Evolutionary conservation across 306 rosid species (phyloP), one percentile per base, ranked within the genome.

Genomic region (Astragalus glycyphyllos): DNA sequence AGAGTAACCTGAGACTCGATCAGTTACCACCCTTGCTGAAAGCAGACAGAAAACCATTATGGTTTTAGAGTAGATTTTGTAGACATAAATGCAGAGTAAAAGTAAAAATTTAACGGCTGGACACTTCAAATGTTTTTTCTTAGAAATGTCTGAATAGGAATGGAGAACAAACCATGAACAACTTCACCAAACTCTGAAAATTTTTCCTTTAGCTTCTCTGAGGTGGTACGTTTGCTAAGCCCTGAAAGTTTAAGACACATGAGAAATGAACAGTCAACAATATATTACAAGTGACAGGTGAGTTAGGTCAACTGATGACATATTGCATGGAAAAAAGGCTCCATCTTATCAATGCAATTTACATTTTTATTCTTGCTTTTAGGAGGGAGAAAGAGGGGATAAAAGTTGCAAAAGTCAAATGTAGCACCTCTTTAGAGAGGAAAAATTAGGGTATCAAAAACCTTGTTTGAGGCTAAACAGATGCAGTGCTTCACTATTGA

Each of bases 21-120:
- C 99, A 41, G 97, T 86, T 73, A 91, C 97, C 57, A 94, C 97
- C 63, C 91, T 85, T 9, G 99, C 99, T 94, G 87, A 45, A 80
- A 77, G 17, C 62, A 73, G 35, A 41, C 29, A 29, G 38, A 53
- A 37, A 46, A 51, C 32, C 56, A 29, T 62, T 5, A 47, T 8
- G 12, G 26, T 61, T 50, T 54, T 29, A 60, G 49, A 60, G 8
- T n/a, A 69, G 7, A 72, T 11, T 56, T 72, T 44, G 32, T 20
- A 48, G 38, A 66, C 68, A 65, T 10, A n/a, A 74, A 26, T 8
- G 69, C 37, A 56, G 29, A 14, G 8, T n/a, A 41, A 73, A 45
- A 46, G 37, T 35, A 2, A 42, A 69, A 17, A 56, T 20, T 20
- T 20, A 20, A 20, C 10, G 29, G 44, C 41, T 14, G 10, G 42